These are phyloP conservation scores for Exophiala viscosa DNA, from an alignment of 2,329 filamentous ascomycete species.

Conservation along the genomic window DNA sequence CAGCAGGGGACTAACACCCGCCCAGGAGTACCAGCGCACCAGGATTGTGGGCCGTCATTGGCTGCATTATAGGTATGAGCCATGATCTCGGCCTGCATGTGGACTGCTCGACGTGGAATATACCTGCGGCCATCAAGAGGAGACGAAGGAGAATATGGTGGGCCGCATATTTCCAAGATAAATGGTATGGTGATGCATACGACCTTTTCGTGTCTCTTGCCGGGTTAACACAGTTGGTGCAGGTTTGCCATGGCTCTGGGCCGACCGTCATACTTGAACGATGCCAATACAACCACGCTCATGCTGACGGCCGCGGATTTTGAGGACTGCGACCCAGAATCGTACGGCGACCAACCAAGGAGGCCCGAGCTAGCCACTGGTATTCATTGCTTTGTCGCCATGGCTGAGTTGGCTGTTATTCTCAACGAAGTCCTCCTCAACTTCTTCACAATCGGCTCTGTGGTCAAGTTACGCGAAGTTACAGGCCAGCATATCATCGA, in stretches of 20 bases:
- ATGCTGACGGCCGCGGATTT: constrained; percentile 14
- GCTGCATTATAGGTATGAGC: constrained; percentile 10
- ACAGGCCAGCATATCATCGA: constrained; percentile 11
- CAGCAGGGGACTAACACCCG: not conserved
- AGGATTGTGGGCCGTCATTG: constrained; percentile 14
- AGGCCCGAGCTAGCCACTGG: constrained; percentile 13
- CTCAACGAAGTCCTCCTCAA: constrained; percentile 13
- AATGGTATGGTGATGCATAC: constrained; percentile 3
- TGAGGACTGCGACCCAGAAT: constrained; percentile 4
- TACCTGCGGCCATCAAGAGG: constrained; percentile 4
- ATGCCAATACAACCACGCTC: constrained; percentile 12
- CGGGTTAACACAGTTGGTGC: not conserved
- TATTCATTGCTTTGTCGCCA: constrained; percentile 16
- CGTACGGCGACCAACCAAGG: not conserved
- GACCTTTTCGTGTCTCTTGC: not conserved
- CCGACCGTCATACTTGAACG: constrained; percentile 12
- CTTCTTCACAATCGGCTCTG: constrained; percentile 17
- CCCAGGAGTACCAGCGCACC: constrained; percentile 15
- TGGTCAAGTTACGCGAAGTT: constrained; percentile 9
- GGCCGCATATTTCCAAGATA: constrained; percentile 15
- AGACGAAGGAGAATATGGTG: constrained; percentile 14
- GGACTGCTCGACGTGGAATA: constrained; percentile 15
- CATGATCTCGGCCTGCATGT: constrained; percentile 15
- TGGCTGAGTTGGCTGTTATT: constrained; percentile 13
- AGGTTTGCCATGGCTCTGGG: constrained; percentile 19